phyloP scores from a whole-genome alignment of 2,329 filamentous ascomycete species.

The Fonsecaea nubica region DNA sequence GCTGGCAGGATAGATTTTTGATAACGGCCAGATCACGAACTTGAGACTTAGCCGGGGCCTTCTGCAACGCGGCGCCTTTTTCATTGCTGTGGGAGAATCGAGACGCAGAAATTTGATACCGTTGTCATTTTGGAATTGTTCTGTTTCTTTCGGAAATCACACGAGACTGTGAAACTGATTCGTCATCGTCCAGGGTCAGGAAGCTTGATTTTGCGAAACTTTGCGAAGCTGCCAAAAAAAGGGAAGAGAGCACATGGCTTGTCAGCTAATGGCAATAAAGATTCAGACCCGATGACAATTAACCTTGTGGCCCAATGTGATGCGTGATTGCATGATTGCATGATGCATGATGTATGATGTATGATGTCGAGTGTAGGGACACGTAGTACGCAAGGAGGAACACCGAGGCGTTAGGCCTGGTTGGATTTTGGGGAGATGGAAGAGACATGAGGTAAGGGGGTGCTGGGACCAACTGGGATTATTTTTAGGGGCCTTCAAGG shows the following conservation, averaged over 20 bases:
- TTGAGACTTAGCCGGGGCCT: neutral
- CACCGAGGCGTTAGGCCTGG: neutral
- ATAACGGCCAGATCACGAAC: conserved; percentile 4
- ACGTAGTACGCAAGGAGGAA: neutral
- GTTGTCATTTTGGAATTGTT: neutral
- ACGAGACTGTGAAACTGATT: neutral
- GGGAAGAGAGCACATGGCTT: neutral
- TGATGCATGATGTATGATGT: neutral
- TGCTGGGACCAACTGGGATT: neutral
- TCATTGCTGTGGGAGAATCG: neutral
- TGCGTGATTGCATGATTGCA: conserved; percentile 9
- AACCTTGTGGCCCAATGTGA: neutral
- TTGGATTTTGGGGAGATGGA: neutral
- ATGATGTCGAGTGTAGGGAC: neutral
- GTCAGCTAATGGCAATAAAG: neutral
- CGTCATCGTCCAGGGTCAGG: neutral
- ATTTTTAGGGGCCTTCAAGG: neutral
- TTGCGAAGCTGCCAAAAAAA: neutral
- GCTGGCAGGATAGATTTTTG: conserved; percentile 2
- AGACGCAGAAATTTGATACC: neutral
- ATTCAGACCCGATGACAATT: neutral
- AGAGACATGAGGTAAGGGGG: neutral
- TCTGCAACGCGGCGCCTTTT: neutral
- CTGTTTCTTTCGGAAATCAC: neutral
- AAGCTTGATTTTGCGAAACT: conserved; percentile 1